Evolutionary conservation across 192 early-diverging fungal genomes (phyloP).

Genomic region (Gryganskiella cystojenkinii): DNA sequence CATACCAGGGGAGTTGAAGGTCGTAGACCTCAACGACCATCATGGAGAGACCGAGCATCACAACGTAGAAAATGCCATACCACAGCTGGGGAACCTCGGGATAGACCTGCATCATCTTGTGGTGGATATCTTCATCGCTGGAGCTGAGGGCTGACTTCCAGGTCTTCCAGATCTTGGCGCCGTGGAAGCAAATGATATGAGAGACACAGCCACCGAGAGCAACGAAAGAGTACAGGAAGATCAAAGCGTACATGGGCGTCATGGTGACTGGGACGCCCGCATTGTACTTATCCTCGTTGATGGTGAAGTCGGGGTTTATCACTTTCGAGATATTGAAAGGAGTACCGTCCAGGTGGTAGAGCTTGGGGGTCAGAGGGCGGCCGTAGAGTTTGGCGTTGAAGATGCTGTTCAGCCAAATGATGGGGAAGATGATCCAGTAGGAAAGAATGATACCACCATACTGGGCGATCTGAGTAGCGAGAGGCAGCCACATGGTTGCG

Average conservation of each 20-base stretch:
- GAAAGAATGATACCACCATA: conserved; percentile 71
- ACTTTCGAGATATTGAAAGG: conserved; percentile 24
- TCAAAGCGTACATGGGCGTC: conserved; percentile 56
- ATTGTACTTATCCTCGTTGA: conserved; percentile 57
- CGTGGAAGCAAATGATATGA: conserved; percentile 69
- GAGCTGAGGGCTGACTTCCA: conserved; percentile 46
- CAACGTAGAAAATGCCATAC: conserved; percentile 56
- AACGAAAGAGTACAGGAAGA: conserved; percentile 65
- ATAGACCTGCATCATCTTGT: conserved; percentile 56
- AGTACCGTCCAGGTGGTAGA: conserved; percentile 7
- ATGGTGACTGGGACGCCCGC: conserved; percentile 56
- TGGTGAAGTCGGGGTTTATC: conserved; percentile 66
- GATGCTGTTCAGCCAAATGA: conserved; percentile 68
- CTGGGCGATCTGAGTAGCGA: conserved; percentile 39
- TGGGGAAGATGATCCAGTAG: conserved; percentile 78
- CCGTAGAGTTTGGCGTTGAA: conserved; percentile 7
- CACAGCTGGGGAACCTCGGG: conserved; percentile 61
- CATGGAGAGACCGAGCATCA: conserved; percentile 50
- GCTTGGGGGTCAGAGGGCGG: conserved; percentile 2
- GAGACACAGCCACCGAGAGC: conserved; percentile 57
- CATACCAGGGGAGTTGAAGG: conserved; percentile 58
- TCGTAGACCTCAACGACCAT: conserved; percentile 28
- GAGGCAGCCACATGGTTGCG: conserved; percentile 23
- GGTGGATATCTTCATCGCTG: conserved; percentile 45
- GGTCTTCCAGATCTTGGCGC: conserved; percentile 66